Base-by-base conservation (phyloP, 345 rosid genomes). In the Trapa incisa region DNA sequence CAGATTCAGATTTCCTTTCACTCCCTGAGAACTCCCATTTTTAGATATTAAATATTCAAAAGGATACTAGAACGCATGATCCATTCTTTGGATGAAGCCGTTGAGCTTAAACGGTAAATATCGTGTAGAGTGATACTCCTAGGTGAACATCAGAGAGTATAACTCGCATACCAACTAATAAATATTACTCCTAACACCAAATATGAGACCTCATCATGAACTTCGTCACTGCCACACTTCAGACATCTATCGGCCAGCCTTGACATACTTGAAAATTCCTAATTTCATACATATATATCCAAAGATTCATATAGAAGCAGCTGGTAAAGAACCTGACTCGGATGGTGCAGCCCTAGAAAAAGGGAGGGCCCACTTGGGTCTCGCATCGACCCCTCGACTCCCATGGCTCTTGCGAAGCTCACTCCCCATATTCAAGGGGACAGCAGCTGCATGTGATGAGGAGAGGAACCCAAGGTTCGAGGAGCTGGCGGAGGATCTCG, bases 401-500 rank as follows among this genome's bases (percentile, higher is more conserved):
- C 65, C 70, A 22, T 53, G 57, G 65, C 62, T 61, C 10, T 64
- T 66, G 14, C 67, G 70, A 64, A 52, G 72, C 56, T 81, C 79
- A 65, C 66, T 65, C 54, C 68, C 56, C 16, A 67, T 41, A 70
- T 50, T 61, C 37, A 33, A 33, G 12, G 45, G 80, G 2, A 36
- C 36, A 37, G 56, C n/a, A 8, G 63, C 33, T 6, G 62, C 32
- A 29, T 67, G 61, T 47, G 71, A 54, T 10, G 82, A 60, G 36
- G 95, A 82, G 2, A 86, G 79, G 63, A 85, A 77, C 66, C 91
- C 74, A 52, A 90, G 82, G 69, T 11, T 54, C 8, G 91, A 85
- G 63, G 92, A 85, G 17, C 74, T 80, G 37, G 77, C 65, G 12
- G 82, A 75, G 68, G 92, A 89, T 72, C 83, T 89, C 41, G 97